Conservation (phyloP, 2,329 filamentous ascomycete genomes). For the Colletotrichum salicis region DNA sequence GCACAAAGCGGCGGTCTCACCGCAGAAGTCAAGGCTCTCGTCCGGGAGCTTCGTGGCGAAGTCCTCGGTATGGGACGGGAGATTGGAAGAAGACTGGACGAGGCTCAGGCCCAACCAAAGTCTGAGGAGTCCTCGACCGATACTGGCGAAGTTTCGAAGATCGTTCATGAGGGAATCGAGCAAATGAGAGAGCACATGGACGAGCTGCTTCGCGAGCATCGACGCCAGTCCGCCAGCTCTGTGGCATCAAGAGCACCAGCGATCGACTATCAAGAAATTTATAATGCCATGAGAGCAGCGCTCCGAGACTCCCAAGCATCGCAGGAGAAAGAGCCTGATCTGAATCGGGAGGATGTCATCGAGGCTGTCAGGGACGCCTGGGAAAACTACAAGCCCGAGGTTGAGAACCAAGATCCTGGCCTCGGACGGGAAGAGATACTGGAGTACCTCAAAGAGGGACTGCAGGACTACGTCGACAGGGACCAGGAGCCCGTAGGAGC, state of each 20-base stretch:
- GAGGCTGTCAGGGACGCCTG: constrained; percentile 89
- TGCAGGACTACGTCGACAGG: constrained; percentile 76
- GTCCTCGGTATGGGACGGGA: constrained; percentile 95
- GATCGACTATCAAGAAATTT: constrained; percentile 85
- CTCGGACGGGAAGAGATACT: constrained; percentile 91
- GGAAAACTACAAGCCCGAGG: constrained; percentile 94
- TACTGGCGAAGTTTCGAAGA: constrained; percentile 77
- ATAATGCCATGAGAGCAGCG: constrained; percentile 84
- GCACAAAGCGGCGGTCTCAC: constrained; percentile 88
- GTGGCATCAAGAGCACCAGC: constrained; percentile 67
- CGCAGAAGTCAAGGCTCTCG: constrained; percentile 89
- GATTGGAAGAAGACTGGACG: constrained; percentile 85
- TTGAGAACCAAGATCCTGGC: constrained; percentile 89
- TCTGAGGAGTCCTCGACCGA: constrained; percentile 56
- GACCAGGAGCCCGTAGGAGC: constrained; percentile 67
- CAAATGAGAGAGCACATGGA: constrained; percentile 89
- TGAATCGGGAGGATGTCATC: constrained; percentile 85
- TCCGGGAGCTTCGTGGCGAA: constrained; percentile 89
- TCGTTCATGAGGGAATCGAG: constrained; percentile 82
- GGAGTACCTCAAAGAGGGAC: constrained; percentile 84
- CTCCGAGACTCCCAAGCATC: constrained; percentile 69
- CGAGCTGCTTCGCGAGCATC: constrained; percentile 79
- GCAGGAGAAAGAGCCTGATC: constrained; percentile 56
- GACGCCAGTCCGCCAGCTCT: constrained; percentile 74
- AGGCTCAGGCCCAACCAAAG: constrained; percentile 54